A percentile compares a stretch with the other conserved stretches of the same genome.
phyloP scores from a whole-genome alignment of 2,329 filamentous ascomycete species.

The Cercospora sesami region DNA sequence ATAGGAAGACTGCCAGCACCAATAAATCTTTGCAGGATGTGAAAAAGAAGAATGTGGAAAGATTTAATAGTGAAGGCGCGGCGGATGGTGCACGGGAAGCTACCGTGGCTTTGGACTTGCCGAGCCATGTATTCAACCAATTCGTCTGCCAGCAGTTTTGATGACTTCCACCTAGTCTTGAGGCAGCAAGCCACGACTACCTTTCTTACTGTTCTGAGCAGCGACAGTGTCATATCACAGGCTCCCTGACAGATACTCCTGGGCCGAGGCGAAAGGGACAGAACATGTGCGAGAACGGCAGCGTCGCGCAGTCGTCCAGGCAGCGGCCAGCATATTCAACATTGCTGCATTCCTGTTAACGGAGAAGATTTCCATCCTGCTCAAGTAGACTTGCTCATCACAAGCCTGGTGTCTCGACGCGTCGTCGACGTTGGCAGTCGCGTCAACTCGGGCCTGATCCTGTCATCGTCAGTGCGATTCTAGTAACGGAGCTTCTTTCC shows the following conservation, averaged over 20 bases:
- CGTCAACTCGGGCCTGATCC: not conserved
- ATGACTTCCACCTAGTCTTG: not conserved
- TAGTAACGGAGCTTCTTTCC: not conserved
- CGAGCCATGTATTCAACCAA: not conserved
- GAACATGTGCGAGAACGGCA: too few species aligned
- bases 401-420: not conserved
- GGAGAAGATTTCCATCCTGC: too few species aligned
- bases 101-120: not conserved
- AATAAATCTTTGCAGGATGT: not conserved
- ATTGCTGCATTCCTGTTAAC: too few species aligned
- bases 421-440: not conserved
- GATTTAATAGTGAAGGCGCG: not conserved
- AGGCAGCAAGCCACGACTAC: not conserved
- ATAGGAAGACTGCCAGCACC: not conserved
- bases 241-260: too few species aligned
- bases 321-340: not conserved
- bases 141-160: not conserved
- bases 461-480: not conserved
- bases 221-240: too few species aligned
- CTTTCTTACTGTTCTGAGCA: not conserved
- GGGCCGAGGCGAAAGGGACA: too few species aligned
- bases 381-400: not conserved
- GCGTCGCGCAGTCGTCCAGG: not conserved
- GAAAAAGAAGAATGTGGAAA: not conserved
- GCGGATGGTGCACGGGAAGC: not conserved